Evolutionary conservation across 1,139 yeast species (phyloP), one percentile per base, ranked within the genome.

Genomic region (Ogataea hybrid): DNA sequence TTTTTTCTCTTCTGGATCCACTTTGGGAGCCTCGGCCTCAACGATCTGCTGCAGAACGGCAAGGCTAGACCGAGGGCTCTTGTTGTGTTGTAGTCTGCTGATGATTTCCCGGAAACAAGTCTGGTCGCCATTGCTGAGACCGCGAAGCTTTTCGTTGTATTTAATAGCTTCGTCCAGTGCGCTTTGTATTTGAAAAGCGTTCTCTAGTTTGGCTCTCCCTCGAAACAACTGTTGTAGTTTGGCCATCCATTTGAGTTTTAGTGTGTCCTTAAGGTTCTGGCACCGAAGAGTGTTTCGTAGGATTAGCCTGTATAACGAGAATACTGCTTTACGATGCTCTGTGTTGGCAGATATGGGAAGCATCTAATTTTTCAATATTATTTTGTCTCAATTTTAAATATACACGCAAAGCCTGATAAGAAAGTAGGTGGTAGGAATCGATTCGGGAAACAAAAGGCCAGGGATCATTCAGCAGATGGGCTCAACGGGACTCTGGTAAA

Each of bases 241-340:
- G n/a, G 32, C 12, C 4, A 37, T 25, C 28, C 28, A 20, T 11
- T 27, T 32, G 16, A 11, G 20, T 15, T 21, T 37, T 7, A 16
- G 22, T 5, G 20, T 18, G n/a, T 9, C 32, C 3, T 32, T n/a
- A 9, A 37, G 41, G 15, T 37, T 37, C 25, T 22, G 20, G 25
- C 41, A 37, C n/a, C 41, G 41, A 5, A 37, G 14, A 6, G 36
- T 37, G 28, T 37, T 37, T 37, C 41, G 41, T 2, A 37, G 6
- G 5, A 37, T 20, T 6, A 37, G 41, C 28, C 41, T 12, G 16
- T 37, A 37, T 14, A 37, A 8, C 3, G 36, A 32, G 12, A 32
- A 32, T 4, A 37, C 32, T n/a, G 41, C 28, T 22, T 10, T 10
- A 6, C 36, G 22, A n/a, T 37, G 41, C n/a, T 21, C 14, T 5